Evolutionary conservation across 2,329 filamentous ascomycete genomes (phyloP).

Genomic region (Cladorrhinum sp.): DNA sequence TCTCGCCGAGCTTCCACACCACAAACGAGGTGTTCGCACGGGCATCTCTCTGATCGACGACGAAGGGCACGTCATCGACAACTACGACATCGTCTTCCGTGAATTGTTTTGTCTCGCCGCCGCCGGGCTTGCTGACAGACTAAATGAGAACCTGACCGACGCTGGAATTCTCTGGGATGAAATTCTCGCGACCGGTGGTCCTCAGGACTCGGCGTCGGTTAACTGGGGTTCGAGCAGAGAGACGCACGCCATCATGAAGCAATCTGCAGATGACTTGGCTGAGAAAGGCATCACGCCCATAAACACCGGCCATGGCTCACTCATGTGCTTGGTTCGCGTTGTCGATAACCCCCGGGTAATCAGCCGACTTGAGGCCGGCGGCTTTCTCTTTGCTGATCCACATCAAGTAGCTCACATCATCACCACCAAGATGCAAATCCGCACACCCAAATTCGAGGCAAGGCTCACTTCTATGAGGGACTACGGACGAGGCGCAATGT

Average conservation of each 20-base stretch:
- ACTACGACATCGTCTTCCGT: slow-evolving; percentile 75
- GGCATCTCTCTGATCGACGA: slow-evolving; percentile 49
- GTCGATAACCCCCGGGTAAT: slow-evolving; percentile 57
- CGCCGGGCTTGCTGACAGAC: slow-evolving; percentile 64
- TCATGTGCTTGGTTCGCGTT: slow-evolving; percentile 74
- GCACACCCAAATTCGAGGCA: slow-evolving; percentile 56
- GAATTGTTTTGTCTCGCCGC: slow-evolving; percentile 82
- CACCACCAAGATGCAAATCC: slow-evolving; percentile 71
- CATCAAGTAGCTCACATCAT: slow-evolving; percentile 67
- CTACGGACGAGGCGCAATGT: slow-evolving; percentile 47
- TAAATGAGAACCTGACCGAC: slow-evolving; percentile 60
- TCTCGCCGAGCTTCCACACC: slow-evolving; percentile 50
- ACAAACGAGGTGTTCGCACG: slow-evolving; percentile 36
- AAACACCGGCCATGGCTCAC: slow-evolving; percentile 66
- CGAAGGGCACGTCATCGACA: slow-evolving; percentile 57
- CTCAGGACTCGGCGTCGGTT: slow-evolving; percentile 18
- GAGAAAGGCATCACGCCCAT: slow-evolving; percentile 40
- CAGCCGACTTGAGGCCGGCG: slow-evolving; percentile 63
- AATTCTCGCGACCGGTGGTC: slow-evolving; percentile 63
- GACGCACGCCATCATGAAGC: slow-evolving; percentile 1
- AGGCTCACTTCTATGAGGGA: slow-evolving; percentile 64
- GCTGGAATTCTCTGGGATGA: slow-evolving; percentile 73
- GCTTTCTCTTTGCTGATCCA: slow-evolving; percentile 73
- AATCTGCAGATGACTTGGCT: slow-evolving; percentile 32
- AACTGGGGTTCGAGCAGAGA: slow-evolving; percentile 3